Evolutionary conservation across 768 basidiomycete species (phyloP), one percentile per base, ranked within the genome.

Genomic region (Pleurotus djamor): DNA sequence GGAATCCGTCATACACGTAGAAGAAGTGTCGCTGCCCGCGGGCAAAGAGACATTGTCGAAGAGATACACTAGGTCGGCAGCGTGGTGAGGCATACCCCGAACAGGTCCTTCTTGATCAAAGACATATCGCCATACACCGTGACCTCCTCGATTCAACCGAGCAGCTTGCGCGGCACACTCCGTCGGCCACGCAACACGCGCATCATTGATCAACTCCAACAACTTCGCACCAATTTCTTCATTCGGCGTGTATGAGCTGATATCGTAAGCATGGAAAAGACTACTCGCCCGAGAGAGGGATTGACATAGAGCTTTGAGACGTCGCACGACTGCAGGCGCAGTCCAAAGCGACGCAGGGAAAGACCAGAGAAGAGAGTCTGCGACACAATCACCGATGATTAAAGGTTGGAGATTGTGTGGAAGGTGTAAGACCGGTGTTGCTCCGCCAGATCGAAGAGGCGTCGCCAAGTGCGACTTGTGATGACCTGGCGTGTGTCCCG

Each of bases 71-170:
- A 92, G 72, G 68, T 92, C 91, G 0, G 84, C 83, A 1, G 81
- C 84, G 67, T 91, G 87, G 66, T 90, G 89, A 2, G 89, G 83
- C 16, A 83, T 69, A 12, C 84, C 83, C 49, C 83, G 78, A 21
- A 79, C 75, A 7, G 89, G 87, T 1, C 87, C 83, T 65, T 90
- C 91, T 72, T 92, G 91, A 71, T 92, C 91, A 67, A 92, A 92
- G 14, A 90, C 84, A 64, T 89, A 92, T 59, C 91, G 80, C 85
- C 86, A 92, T 4, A 91, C 88, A n/a, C 81, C 81, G 43, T 75
- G 75, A 0, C 84, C 87, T 12, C 79, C 78, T 2, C 82, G 75
- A 50, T 79, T 82, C 14, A 70, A 74, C 57, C 78, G 78, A 1
- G 83, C 79, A 56, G 77, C 78, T 54, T 79, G 73, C 3, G 80